These are phyloP conservation scores for Talaromyces ruber DNA, from an alignment of 495 filamentous ascomycete genomes.

Conservation along the genomic window DNA sequence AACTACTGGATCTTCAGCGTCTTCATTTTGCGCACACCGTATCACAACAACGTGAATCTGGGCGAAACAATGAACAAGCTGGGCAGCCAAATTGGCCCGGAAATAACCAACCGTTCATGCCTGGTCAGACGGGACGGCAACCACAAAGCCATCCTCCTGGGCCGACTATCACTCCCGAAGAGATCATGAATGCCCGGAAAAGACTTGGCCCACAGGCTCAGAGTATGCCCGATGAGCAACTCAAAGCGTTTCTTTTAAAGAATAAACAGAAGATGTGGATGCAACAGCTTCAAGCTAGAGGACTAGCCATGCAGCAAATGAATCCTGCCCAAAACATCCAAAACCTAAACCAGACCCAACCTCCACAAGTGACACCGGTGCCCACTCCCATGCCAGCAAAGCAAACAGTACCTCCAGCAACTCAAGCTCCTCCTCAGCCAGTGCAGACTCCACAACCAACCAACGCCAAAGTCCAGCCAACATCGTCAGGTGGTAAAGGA, in stretches of 20 bases:
- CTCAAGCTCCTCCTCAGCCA: constrained; percentile 14
- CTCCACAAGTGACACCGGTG: constrained; percentile 11
- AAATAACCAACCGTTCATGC: constrained; percentile 24
- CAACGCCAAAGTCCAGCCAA: constrained; percentile 11
- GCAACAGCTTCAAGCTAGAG: constrained; percentile 20
- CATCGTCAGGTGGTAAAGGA: constrained; percentile 13
- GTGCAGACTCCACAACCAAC: constrained; percentile 7
- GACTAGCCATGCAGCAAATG: constrained; percentile 17
- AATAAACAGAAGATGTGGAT: constrained; percentile 27
- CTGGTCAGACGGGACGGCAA: constrained; percentile 22
- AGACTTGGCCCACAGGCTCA: constrained; percentile 30
- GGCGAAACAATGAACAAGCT: constrained; percentile 15
- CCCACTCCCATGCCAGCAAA: constrained; percentile 14
- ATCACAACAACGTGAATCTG: constrained; percentile 19
- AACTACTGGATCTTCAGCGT: constrained; percentile 43
- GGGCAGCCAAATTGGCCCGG: constrained; percentile 16
- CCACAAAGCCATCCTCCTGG: constrained; percentile 18
- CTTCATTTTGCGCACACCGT: constrained; percentile 42
- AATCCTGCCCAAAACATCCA: constrained; percentile 17
- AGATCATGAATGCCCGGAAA: constrained; percentile 36
- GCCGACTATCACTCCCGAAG: constrained; percentile 32
- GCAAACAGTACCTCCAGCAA: constrained; percentile 2
- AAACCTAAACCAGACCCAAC: constrained; percentile 14
- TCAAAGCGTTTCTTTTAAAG: constrained; percentile 31
- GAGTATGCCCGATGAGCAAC: constrained; percentile 44